phyloP scores from a whole-genome alignment of 2,329 filamentous ascomycete species.

The Thelonectria blattea region DNA sequence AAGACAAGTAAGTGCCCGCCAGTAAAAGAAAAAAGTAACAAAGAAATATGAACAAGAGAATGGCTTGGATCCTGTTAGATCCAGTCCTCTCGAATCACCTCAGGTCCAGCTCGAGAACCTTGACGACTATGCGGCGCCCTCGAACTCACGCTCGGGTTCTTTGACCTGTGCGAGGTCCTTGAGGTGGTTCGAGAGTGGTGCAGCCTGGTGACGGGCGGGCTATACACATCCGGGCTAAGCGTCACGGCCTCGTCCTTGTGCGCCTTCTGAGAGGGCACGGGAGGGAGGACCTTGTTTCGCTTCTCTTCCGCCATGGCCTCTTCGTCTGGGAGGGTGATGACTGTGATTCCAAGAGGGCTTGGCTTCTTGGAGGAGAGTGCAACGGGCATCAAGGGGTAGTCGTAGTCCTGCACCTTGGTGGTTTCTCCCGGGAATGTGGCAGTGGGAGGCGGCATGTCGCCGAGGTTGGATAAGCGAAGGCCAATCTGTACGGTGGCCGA shows the following conservation, averaged over 20 bases:
- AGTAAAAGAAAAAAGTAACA: neutral
- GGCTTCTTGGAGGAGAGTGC: slow-evolving; percentile 29
- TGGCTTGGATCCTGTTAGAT: slow-evolving; percentile 1
- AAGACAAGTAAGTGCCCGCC: neutral
- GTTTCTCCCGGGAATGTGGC: slow-evolving; percentile 29
- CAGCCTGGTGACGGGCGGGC: slow-evolving; percentile 41
- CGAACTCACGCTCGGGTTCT: slow-evolving; percentile 28
- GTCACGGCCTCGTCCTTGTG: slow-evolving; percentile 44
- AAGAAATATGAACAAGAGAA: neutral
- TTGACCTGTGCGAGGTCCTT: slow-evolving; percentile 28
- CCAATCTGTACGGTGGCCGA: slow-evolving; percentile 76
- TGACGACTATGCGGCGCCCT: slow-evolving; percentile 24
- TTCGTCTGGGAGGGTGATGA: slow-evolving; percentile 36
- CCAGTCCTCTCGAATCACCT: slow-evolving; percentile 17
- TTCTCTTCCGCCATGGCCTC: slow-evolving; percentile 31
- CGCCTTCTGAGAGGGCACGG: slow-evolving; percentile 40
- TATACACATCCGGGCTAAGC: slow-evolving; percentile 61
- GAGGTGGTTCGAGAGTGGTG: slow-evolving; percentile 16
- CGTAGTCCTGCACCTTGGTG: slow-evolving; percentile 45
- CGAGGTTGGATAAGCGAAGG: slow-evolving; percentile 67
- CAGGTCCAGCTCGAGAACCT: slow-evolving; percentile 15
- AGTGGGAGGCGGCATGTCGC: slow-evolving; percentile 51
- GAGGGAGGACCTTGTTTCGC: slow-evolving; percentile 41
- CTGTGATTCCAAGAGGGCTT: slow-evolving; percentile 35
- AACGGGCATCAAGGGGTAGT: slow-evolving; percentile 39